Base-by-base conservation (phyloP, 108 stramenopile genomes). In the Nannochloropsis gaditana region DNA sequence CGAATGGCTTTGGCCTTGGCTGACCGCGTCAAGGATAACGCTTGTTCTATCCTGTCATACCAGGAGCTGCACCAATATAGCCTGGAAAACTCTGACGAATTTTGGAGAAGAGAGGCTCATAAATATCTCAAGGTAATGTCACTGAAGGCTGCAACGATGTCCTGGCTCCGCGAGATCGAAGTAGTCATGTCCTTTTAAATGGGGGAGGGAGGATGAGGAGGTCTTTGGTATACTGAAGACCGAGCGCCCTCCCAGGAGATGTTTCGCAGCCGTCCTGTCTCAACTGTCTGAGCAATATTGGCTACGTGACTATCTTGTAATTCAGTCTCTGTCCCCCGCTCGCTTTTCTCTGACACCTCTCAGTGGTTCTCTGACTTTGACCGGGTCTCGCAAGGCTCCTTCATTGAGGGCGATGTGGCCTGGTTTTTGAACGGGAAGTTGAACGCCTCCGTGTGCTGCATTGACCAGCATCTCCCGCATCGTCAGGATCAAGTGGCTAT, bases 361-460 rank as follows among this genome's bases (percentile, higher is more conserved):
- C 59, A 21, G 45, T 86, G 73, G 79, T 83, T 42, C 43, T 43
- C 83, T 11, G 80, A 79, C 9, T 86, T 80, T 59, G 41, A 42
- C 43, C 44, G 42, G 11, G 83, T 83, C 50, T 11, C 6, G 6
- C 41, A 21, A 41, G 86, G 86, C 11, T 43, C 82, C 9, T 93
- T 93, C 85, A 80, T 87, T 21, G 43, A 90, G 42, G 94, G 94
- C 31, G 92, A 93, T 83, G 85, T 94, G 15, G 88, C 93, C 21
- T 94, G 93, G 93, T 94, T 94, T 86, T 44, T 91, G 2, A 91
- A 90, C 42, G 94, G 93, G 4, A 91, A 91, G 79, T 89, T 94
- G 80, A 94, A 94, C 73, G 91, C 93, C 3, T 93, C 92, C 82
- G 92, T 90, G 84, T 93, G 93, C 84, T 92, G 93, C 31, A 87